Conservation (phyloP, 2,329 filamentous ascomycete species). For the Chrysoporthe cubensis region DNA sequence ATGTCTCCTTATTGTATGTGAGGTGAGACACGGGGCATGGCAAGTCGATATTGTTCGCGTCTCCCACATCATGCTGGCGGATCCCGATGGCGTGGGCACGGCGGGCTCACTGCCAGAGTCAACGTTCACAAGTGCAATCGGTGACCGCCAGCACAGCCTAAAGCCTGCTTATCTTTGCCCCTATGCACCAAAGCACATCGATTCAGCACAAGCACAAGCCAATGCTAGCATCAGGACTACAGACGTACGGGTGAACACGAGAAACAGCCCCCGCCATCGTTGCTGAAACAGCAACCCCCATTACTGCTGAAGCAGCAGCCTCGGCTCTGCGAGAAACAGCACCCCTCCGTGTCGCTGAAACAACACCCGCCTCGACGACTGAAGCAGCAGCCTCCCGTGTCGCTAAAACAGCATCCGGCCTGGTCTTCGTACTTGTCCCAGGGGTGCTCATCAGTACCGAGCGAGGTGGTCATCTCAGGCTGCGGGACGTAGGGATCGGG, state of each 20-base stretch:
- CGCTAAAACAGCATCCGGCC: conserved; percentile 16
- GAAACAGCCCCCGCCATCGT: background rate
- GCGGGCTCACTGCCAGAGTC: background rate
- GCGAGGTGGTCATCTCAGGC: conserved; percentile 3
- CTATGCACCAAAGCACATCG: background rate
- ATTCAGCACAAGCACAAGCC: background rate
- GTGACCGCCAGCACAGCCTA: background rate
- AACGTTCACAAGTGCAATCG: background rate
- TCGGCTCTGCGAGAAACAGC: conserved; percentile 16
- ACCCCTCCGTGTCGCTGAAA: conserved; percentile 24
- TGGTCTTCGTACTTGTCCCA: conserved; percentile 11
- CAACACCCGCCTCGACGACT: conserved; percentile 21
- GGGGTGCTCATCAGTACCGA: background rate
- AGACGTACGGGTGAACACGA: background rate
- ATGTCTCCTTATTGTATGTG: no score
- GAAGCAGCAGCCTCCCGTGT: conserved; percentile 23
- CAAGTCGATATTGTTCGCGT: background rate
- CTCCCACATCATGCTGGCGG: background rate
- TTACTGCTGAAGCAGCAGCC: conserved; percentile 18
- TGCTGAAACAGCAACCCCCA: conserved; percentile 11
- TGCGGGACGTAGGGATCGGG: background rate
- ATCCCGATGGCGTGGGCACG: background rate
- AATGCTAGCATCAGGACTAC: background rate
- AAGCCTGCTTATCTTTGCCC: background rate
- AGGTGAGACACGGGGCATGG: background rate